These are phyloP conservation scores for Aspergillus nomiae DNA, from an alignment of 2,329 filamentous ascomycete genomes.

Conservation along the genomic window DNA sequence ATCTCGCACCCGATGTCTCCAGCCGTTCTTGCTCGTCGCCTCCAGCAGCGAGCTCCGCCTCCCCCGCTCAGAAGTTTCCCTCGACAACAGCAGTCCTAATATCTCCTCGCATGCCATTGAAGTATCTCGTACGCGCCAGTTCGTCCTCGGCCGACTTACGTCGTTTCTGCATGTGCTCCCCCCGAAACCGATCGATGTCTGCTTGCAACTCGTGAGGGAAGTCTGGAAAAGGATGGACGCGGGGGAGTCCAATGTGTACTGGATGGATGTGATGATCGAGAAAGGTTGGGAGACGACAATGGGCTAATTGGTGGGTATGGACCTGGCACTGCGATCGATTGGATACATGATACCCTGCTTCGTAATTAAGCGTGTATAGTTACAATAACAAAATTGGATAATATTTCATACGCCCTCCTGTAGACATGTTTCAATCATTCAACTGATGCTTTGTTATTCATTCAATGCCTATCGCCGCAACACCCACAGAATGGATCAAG, in stretches of 20 bases:
- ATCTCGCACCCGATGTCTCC: constrained; percentile 56
- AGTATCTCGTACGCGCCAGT: constrained; percentile 50
- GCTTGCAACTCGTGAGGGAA: constrained; percentile 54
- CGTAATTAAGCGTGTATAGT: not conserved
- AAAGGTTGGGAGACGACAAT: constrained; percentile 60
- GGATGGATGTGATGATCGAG: constrained; percentile 60
- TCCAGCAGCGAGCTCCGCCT: constrained; percentile 54
- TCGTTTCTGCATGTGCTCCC: constrained; percentile 51
- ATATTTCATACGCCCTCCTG: not conserved
- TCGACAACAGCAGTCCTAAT: constrained; percentile 19
- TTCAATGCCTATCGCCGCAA: not conserved
- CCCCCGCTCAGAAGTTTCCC: constrained; percentile 26
- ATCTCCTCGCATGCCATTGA: constrained; percentile 47
- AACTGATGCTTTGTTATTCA: not conserved
- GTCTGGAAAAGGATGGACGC: constrained; percentile 56
- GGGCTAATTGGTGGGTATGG: constrained; percentile 34
- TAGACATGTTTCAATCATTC: not conserved
- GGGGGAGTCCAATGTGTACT: constrained; percentile 50
- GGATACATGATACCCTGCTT: not conserved
- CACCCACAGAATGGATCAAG: not conserved
- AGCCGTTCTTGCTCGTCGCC: constrained; percentile 56
- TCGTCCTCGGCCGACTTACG: constrained; percentile 53
- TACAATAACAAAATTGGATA: not conserved
- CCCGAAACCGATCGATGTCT: constrained; percentile 54
- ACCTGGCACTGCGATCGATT: not conserved